Base-by-base conservation (phyloP, 1,284 basidiomycete genomes). In the Apiotrichum porosum region DNA sequence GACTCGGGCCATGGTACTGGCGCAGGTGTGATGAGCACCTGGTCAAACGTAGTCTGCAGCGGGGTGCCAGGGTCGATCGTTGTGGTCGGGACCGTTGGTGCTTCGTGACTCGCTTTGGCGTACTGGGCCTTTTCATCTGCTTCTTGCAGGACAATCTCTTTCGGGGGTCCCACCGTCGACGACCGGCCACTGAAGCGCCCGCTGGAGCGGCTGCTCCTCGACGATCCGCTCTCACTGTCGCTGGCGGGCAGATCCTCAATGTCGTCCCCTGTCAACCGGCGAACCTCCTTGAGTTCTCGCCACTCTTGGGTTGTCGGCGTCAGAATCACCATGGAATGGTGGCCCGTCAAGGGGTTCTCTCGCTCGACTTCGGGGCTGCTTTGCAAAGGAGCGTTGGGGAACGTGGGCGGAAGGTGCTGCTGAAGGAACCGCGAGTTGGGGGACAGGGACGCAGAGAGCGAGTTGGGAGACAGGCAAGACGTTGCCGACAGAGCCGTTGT, bases 301-400 rank as follows among this genome's bases (percentile, higher is more conserved):
- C 73, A 75, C 46, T 73, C 72, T 38, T 73, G 68, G 0, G 73
- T 75, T 6, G 73, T 75, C 15, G 73, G 73, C 4, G 73, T 75
- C 10, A 75, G 62, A n/a, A 75, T 67, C 28, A 75, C 70, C 47
- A 68, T 63, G 2, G 58, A 47, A 3, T 49, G 51, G 1, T 36
- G 47, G n/a, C 44, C 13, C 9, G 45, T 8, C 3, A 39, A 2
- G 6, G 36, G 41, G 15, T 42, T 32, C 3, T 28, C 45, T 4
- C 15, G 19, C 10, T 47, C 45, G 3, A 32, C 24, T 21, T 44
- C 35, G 26, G 37, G 37, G 28, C 24, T 35, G 23, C 9, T 17
- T 26, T 36, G 36, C 21, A 23, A 37, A 21, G 23, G n/a, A 21
- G 51, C 28, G 23, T 52, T 32, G 10, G 65, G 63, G 38, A 70